Evolutionary conservation across 2,329 filamentous ascomycete species (phyloP).

Genomic region (Ophiocordyceps australis): DNA sequence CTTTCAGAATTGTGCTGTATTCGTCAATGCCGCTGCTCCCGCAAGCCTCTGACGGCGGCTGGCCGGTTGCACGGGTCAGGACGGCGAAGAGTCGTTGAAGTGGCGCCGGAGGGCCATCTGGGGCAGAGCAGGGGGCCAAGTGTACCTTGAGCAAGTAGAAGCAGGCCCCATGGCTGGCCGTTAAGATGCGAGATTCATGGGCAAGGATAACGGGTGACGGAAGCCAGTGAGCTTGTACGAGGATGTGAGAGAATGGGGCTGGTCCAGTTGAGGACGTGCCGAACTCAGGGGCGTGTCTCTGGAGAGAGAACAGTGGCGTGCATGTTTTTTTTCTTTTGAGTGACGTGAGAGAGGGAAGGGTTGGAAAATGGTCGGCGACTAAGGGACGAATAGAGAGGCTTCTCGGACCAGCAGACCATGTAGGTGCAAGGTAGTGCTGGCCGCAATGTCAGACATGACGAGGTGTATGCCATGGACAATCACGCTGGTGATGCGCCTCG

Average conservation of each 20-base stretch:
- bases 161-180: constrained; percentile 2
- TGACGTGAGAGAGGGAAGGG: constrained; percentile 1
- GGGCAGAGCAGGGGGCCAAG: constrained; percentile 3
- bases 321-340: background rate
- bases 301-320: constrained; percentile 3
- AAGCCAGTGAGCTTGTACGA: background rate
- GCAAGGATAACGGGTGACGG: constrained; percentile 4
- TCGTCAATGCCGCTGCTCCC: too few species aligned
- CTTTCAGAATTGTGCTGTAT: too few species aligned
- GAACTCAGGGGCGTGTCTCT: constrained; percentile 1
- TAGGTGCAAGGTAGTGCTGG: background rate
- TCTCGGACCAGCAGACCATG: background rate
- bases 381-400: background rate
- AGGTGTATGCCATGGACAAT: background rate
- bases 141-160: too few species aligned
- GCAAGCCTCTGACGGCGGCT: constrained; percentile 1
- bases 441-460: constrained; percentile 1
- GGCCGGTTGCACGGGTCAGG: constrained; percentile 1
- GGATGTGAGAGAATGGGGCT: constrained; percentile 1
- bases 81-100: constrained; percentile 2
- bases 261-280: background rate
- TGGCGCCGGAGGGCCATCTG: constrained; percentile 5
- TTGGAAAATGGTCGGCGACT: constrained; percentile 1
- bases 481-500: constrained; percentile 1
- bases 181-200: constrained; percentile 5